Conservation (phyloP, 78 protist genomes). For the Dictyostelium intermedium region DNA sequence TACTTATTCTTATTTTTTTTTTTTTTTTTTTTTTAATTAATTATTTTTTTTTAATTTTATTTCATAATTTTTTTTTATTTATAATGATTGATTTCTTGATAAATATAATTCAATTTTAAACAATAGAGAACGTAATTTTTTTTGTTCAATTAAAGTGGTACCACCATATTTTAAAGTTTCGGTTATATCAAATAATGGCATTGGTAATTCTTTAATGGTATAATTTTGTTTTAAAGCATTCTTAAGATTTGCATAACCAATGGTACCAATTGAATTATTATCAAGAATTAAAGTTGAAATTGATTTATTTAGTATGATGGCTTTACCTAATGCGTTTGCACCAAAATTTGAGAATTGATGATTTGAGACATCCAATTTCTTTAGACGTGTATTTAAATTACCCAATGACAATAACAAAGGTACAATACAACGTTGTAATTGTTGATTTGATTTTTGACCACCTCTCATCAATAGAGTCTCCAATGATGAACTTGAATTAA, state of each 20-base stretch:
- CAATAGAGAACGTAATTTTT: slow-evolving; percentile 33
- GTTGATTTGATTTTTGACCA: slow-evolving; percentile 44
- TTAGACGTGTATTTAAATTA: background rate
- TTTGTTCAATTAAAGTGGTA: slow-evolving; percentile 14
- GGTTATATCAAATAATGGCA: slow-evolving; percentile 28
- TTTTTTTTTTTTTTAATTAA: too few species aligned
- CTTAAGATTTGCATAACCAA: slow-evolving; percentile 57
- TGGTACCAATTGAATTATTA: slow-evolving; percentile 34
- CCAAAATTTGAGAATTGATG: slow-evolving; percentile 26
- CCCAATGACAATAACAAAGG: slow-evolving; percentile 53
- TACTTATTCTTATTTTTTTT: background rate
- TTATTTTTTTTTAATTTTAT: background rate
- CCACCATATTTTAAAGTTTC: slow-evolving; percentile 5
- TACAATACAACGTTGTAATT: slow-evolving; percentile 19
- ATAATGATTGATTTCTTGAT: slow-evolving; percentile 53
- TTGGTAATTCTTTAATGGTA: slow-evolving; percentile 45
- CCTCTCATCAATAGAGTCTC: slow-evolving; percentile 41
- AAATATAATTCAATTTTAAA: slow-evolving; percentile 55
- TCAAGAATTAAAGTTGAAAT: background rate
- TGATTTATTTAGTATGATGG: slow-evolving; percentile 24
- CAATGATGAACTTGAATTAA: slow-evolving; percentile 25
- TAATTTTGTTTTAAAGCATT: slow-evolving; percentile 52
- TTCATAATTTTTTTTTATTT: background rate
- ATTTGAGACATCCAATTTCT: slow-evolving; percentile 29
- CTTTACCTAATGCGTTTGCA: slow-evolving; percentile 41